A percentile compares a stretch with the other conserved stretches of the same genome.
Evolutionary conservation across 495 filamentous ascomycete genomes (phyloP).

Genomic region (Annulohypoxylon moriforme): DNA sequence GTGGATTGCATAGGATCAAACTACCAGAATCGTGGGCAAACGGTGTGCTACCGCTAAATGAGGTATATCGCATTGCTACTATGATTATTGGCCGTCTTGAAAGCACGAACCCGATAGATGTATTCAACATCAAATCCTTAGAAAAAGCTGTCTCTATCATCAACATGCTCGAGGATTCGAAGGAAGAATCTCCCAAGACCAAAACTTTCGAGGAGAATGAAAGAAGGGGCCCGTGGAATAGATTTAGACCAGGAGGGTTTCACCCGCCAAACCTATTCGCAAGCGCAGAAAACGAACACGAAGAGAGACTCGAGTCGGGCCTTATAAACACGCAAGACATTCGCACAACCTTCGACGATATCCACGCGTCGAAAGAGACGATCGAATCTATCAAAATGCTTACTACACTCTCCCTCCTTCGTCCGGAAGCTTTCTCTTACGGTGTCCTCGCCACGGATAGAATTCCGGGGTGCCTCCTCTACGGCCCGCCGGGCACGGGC

Average conservation of each 20-base stretch:
- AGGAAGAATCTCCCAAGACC: neutral
- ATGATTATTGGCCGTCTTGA: constrained; percentile 64
- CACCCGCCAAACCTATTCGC: neutral
- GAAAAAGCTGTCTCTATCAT: constrained; percentile 27
- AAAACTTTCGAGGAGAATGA: neutral
- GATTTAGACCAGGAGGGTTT: neutral
- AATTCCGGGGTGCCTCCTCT: constrained; percentile 89
- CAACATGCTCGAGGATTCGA: constrained; percentile 18
- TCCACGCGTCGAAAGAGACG: constrained; percentile 83
- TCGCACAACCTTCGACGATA: constrained; percentile 84
- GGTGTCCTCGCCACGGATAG: constrained; percentile 92
- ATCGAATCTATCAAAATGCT: constrained; percentile 90
- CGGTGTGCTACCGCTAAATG: constrained; percentile 33
- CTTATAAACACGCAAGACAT: constrained; percentile 85
- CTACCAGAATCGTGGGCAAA: constrained; percentile 30
- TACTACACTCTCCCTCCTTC: constrained; percentile 85
- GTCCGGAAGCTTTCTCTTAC: constrained; percentile 95
- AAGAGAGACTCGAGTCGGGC: constrained; percentile 84
- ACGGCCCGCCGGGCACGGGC: constrained; percentile 94
- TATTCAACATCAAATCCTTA: constrained; percentile 39
- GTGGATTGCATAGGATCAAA: neutral
- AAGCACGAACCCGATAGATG: constrained; percentile 23
- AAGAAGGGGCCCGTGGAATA: constrained; percentile 18
- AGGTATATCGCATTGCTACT: constrained; percentile 70
- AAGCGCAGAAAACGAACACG: constrained; percentile 46